These are phyloP conservation scores for Trichoderma koningii DNA, from an alignment of 2,329 filamentous ascomycete species.

Conservation along the genomic window DNA sequence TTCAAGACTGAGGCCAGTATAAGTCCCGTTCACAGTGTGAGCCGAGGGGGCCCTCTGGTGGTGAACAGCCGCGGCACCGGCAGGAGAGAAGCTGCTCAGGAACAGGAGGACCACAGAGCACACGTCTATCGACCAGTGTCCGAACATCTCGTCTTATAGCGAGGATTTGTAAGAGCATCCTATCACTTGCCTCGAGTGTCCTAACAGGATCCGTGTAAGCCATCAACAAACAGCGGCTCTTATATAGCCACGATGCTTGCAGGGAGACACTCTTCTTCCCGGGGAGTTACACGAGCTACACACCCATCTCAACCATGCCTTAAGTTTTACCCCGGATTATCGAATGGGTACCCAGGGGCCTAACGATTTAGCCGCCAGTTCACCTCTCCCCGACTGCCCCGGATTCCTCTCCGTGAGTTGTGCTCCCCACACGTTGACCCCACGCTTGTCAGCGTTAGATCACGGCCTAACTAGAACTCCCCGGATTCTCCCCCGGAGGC, in stretches of 20 bases:
- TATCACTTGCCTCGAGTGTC: not conserved
- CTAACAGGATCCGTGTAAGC: not conserved
- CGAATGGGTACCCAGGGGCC: not conserved
- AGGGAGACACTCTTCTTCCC: not conserved
- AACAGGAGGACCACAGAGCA: not conserved
- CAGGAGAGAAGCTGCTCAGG: slow-evolving; percentile 9
- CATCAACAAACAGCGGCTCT: not conserved
- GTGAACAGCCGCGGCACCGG: not conserved
- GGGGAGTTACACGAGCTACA: slow-evolving; percentile 13
- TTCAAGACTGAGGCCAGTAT: slow-evolving; percentile 13
- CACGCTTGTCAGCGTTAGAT: not conserved
- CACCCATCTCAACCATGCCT: not conserved
- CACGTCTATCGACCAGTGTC: not conserved
- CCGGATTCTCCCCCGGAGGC: slow-evolving; percentile 5
- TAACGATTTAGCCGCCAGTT: not conserved
- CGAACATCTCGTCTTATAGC: not conserved
- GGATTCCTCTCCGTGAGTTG: slow-evolving; percentile 8
- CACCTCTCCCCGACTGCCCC: slow-evolving; percentile 22
- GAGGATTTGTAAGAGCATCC: not conserved
- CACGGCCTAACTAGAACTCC: not conserved
- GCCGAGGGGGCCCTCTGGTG: not conserved
- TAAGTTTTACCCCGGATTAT: not conserved
- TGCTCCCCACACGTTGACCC: slow-evolving; percentile 6
- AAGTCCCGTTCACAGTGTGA: slow-evolving; percentile 21
- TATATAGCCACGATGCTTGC: slow-evolving; percentile 4